phyloP scores from a whole-genome alignment of 192 early-diverging fungal species.

The Backusella australiensis region DNA sequence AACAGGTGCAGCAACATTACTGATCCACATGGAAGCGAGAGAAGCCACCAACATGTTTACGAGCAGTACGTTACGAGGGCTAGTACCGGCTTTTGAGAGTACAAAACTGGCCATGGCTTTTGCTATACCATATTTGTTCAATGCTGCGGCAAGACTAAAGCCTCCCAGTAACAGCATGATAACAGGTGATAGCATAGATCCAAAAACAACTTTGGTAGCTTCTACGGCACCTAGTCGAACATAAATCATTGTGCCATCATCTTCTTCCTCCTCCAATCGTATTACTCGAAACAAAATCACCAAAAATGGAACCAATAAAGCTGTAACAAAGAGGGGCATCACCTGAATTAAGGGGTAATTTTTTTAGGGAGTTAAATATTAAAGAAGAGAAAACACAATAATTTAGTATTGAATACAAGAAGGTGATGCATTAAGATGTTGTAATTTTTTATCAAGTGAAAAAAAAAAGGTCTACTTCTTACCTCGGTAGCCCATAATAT shows the following conservation, averaged over 20 bases:
- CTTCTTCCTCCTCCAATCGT: slow-evolving; percentile 43
- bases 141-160: slow-evolving; percentile 89
- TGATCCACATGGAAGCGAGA: slow-evolving; percentile 98
- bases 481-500: slow-evolving; percentile 93
- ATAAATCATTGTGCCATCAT: slow-evolving; percentile 34
- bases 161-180: slow-evolving; percentile 96
- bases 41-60: slow-evolving; percentile 95
- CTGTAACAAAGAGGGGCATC: slow-evolving; percentile 93
- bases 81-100: slow-evolving; percentile 82
- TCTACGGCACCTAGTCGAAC: slow-evolving; percentile 67
- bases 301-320: slow-evolving; percentile 82
- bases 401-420: not conserved
- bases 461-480: not conserved
- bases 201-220: slow-evolving; percentile 83
- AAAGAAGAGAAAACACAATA: not conserved
- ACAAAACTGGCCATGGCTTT: slow-evolving; percentile 84
- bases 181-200: slow-evolving; percentile 92
- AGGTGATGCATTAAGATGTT: not conserved
- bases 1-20: slow-evolving; percentile 96
- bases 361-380: not conserved
- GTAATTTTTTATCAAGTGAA: not conserved
- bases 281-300: slow-evolving; percentile 84
- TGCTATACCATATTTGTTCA: slow-evolving; percentile 95
- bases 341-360: slow-evolving; percentile 42
- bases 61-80: slow-evolving; percentile 78